phyloP scores from a whole-genome alignment of 805 yeast genomes.

The Saccharomycopsis lassenensis region DNA sequence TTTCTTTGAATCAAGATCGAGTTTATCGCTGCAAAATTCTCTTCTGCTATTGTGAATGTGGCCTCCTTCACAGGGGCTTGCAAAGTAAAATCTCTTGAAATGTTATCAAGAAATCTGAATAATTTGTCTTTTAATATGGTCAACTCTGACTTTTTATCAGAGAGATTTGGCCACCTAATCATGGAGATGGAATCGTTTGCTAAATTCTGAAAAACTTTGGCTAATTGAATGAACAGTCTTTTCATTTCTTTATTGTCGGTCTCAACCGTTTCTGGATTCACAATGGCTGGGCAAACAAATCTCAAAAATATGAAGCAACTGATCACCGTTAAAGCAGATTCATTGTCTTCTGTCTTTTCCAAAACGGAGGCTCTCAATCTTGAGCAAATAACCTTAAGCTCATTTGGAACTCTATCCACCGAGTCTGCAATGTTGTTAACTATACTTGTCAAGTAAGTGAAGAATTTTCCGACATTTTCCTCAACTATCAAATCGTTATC shows the following conservation, averaged over 20 bases:
- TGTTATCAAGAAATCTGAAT: constrained; percentile 7
- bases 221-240: constrained; percentile 66
- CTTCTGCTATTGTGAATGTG: background rate
- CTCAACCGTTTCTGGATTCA: constrained; percentile 53
- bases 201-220: constrained; percentile 74
- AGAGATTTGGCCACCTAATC: constrained; percentile 51
- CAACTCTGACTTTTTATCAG: constrained; percentile 31
- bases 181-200: constrained; percentile 70
- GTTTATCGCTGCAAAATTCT: constrained; percentile 8
- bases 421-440: constrained; percentile 46
- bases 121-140: constrained; percentile 22
- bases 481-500: constrained; percentile 13
- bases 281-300: constrained; percentile 80
- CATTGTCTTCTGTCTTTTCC: constrained; percentile 29
- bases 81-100: constrained; percentile 2
- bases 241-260: constrained; percentile 34
- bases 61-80: constrained; percentile 1
- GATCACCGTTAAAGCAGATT: constrained; percentile 58
- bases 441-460: constrained; percentile 42
- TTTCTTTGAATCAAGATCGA: constrained; percentile 12
- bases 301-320: constrained; percentile 83
- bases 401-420: constrained; percentile 52
- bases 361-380: constrained; percentile 31
- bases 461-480: constrained; percentile 33
- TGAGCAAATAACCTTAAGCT: constrained; percentile 61